Base-by-base conservation (phyloP, 495 filamentous ascomycete species). In the Podospora pseudocomata region DNA sequence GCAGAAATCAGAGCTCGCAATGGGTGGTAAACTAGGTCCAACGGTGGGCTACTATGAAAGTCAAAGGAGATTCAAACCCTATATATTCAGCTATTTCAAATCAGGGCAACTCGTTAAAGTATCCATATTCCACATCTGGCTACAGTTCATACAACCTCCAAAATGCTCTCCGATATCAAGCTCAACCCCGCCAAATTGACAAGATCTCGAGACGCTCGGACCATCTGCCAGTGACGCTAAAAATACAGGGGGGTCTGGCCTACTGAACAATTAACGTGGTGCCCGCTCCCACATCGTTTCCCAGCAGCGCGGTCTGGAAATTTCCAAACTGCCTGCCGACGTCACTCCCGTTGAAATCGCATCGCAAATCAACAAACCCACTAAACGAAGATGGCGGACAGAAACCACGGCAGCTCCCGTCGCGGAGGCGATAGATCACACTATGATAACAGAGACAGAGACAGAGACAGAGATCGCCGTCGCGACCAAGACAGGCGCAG, bases 321-420 rank as follows among this genome's bases (percentile, higher is more conserved):
- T 60, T 65, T 69, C 66, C 65, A 61, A 30, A 26, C 59, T 9
- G 23, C 53, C 34, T 67, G 26, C 58, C 63, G 64, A 74, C 72
- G 70, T 74, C 72, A 73, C 65, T 32, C n/a, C 39, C 30, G 9
- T 66, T 58, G 23, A 11, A 54, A 20, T 26, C 49, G 5, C 2
- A 39, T 34, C 67, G 49, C 39, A 65, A 59, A 19, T 6, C 49
- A 32, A 19, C 61, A 54, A 68, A 28, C 28, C 27, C 26, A 49
- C 30, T 15, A 61, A 67, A 66, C 61, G 34, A 60, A 11, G 49
- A 78, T 78, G 76, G 68, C 68, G 11, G 76, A 78, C 67, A 70
- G 71, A 30, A 65, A 69, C 19, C 59, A 67, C 55, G 72, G 72
- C 39, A n/a, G 68, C 5, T 63, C 70, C 34, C 73, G 73, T 26